phyloP scores from a whole-genome alignment of 768 basidiomycete species.

The Leccinum subgranulosum region DNA sequence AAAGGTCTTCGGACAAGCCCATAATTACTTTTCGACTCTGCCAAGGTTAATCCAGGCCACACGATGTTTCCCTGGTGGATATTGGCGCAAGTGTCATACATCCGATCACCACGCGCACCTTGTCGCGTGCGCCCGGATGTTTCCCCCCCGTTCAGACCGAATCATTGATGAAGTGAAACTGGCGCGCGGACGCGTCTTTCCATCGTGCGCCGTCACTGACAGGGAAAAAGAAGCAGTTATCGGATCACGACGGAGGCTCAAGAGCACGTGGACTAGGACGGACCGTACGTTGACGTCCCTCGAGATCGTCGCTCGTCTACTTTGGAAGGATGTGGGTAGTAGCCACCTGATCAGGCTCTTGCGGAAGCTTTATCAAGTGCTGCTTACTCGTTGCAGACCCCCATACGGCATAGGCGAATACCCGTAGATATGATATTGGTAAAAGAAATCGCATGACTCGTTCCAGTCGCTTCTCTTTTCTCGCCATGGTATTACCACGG shows the following conservation, averaged over 20 bases:
- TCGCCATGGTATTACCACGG: background rate
- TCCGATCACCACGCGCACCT: background rate
- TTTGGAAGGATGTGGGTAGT: slow-evolving; percentile 24
- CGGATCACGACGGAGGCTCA: slow-evolving; percentile 5
- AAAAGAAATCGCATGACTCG: slow-evolving; percentile 5
- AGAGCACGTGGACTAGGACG: slow-evolving; percentile 1
- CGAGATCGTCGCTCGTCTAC: slow-evolving; percentile 8
- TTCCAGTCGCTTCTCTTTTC: background rate
- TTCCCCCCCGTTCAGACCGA: background rate
- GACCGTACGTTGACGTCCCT: slow-evolving; percentile 10
- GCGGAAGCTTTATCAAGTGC: slow-evolving; percentile 3
- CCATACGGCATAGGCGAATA: slow-evolving; percentile 11
- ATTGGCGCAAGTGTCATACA: slow-evolving; percentile 4
- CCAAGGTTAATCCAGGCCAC: slow-evolving; percentile 23
- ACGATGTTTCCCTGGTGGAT: slow-evolving; percentile 12
- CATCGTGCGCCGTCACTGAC: background rate
- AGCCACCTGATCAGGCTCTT: slow-evolving; percentile 16
- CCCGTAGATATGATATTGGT: background rate
- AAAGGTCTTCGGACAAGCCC: slow-evolving; percentile 13
- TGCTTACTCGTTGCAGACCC: background rate
- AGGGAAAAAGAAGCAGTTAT: slow-evolving; percentile 6
- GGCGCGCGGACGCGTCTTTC: background rate
- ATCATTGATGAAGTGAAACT: background rate
- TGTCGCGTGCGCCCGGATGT: background rate
- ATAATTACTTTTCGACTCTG: slow-evolving; percentile 6